Conservation (phyloP, 2,329 filamentous ascomycete genomes). For the Trichoderma sp. region DNA sequence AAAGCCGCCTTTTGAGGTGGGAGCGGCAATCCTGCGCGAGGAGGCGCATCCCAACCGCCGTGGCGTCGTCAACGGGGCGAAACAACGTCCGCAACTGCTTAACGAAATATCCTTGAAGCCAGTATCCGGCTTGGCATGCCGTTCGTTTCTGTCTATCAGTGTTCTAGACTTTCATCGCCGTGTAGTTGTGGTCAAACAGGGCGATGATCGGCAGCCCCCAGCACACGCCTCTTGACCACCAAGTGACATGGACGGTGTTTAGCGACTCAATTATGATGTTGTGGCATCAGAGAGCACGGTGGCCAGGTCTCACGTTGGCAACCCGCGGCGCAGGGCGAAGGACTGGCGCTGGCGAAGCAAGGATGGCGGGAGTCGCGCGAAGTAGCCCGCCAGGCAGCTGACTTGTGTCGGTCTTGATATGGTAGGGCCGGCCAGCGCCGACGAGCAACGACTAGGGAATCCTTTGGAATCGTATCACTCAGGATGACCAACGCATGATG, state of each 20-base stretch:
- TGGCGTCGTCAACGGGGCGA: background rate
- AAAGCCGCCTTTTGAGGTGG: background rate
- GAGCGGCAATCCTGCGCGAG: background rate
- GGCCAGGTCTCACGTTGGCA: background rate
- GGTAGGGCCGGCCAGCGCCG: background rate
- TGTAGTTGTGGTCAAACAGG: background rate
- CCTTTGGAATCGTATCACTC: background rate
- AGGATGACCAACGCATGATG: background rate
- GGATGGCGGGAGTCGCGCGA: background rate
- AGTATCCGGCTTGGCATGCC: slow-evolving; percentile 20
- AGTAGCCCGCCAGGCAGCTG: background rate
- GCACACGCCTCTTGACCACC: background rate
- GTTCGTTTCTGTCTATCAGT: background rate
- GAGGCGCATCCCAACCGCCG: background rate
- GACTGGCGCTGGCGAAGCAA: background rate
- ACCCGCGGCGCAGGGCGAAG: background rate
- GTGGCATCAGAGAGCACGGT: background rate
- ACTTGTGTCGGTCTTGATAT: background rate
- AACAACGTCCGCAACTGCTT: background rate
- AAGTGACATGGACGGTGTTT: background rate
- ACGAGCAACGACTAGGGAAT: background rate
- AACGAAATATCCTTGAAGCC: slow-evolving; percentile 1
- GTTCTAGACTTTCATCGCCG: slow-evolving; percentile 15
- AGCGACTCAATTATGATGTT: background rate
- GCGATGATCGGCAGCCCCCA: slow-evolving; percentile 20